phyloP scores from a whole-genome alignment of 2,329 filamentous ascomycete species.

The Colletotrichum tofieldiae region DNA sequence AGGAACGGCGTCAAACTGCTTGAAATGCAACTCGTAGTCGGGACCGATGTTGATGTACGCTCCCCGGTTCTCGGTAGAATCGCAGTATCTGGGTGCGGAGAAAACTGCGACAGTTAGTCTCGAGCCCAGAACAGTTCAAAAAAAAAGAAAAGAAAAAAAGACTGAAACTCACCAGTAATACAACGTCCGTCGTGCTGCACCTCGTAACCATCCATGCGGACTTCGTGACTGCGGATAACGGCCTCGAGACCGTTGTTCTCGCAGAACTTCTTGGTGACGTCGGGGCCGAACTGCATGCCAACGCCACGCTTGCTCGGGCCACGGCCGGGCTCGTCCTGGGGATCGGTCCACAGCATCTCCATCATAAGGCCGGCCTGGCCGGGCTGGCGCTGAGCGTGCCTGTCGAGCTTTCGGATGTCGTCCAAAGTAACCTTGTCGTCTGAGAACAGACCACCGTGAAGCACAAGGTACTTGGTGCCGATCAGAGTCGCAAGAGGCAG shows the following conservation, averaged over 20 bases:
- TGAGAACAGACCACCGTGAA: slow-evolving; percentile 96
- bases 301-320: slow-evolving; percentile 97
- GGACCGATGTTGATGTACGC: slow-evolving; percentile 97
- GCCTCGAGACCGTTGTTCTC: slow-evolving; percentile 95
- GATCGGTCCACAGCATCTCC: slow-evolving; percentile 99
- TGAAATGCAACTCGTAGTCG: slow-evolving; percentile 91
- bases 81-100: slow-evolving; percentile 97
- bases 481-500: slow-evolving; percentile 93
- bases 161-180: slow-evolving; percentile 80
- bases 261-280: slow-evolving; percentile 96
- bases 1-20: slow-evolving; percentile 96
- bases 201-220: slow-evolving; percentile 99
- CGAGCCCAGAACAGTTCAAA: slow-evolving; percentile 18
- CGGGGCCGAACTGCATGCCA: slow-evolving; percentile 95
- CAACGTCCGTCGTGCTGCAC: slow-evolving; percentile 96
- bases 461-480: slow-evolving; percentile 89
- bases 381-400: slow-evolving; percentile 92
- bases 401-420: slow-evolving; percentile 92
- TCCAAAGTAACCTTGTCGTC: slow-evolving; percentile 93
- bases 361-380: slow-evolving; percentile 98
- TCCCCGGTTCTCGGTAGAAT: slow-evolving; percentile 97
- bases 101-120: slow-evolving; percentile 75
- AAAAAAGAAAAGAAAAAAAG: not conserved
- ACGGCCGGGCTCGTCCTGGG: slow-evolving; percentile 86
- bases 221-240: slow-evolving; percentile 97